These are phyloP conservation scores for Saturnispora gosingensis DNA, from an alignment of 805 yeast genomes.

Conservation along the genomic window DNA sequence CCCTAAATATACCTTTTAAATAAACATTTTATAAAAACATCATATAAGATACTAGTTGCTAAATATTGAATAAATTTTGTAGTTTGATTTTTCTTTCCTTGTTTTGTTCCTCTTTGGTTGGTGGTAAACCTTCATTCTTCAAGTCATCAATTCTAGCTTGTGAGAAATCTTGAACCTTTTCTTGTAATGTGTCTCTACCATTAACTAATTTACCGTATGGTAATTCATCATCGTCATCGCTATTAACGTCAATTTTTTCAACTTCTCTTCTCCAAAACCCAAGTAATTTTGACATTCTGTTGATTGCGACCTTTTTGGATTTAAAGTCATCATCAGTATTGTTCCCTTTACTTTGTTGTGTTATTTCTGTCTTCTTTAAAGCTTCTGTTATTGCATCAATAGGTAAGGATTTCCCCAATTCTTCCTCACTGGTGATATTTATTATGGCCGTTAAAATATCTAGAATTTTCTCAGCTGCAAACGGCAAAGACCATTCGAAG, in stretches of 20 bases:
- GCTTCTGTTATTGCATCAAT: slow-evolving; percentile 4
- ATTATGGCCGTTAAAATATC: slow-evolving; percentile 85
- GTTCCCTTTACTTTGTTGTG: neutral
- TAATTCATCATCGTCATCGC: slow-evolving; percentile 63
- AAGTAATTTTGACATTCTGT: slow-evolving; percentile 82
- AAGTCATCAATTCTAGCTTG: slow-evolving; percentile 77
- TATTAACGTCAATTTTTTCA: slow-evolving; percentile 67
- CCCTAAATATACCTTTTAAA: neutral
- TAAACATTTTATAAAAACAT: neutral
- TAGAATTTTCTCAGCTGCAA: slow-evolving; percentile 90
- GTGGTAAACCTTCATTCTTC: slow-evolving; percentile 84
- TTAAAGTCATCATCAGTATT: neutral
- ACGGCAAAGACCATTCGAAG: slow-evolving; percentile 93
- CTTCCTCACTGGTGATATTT: slow-evolving; percentile 40
- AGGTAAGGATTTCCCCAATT: slow-evolving; percentile 6
- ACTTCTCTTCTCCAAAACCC: slow-evolving; percentile 80
- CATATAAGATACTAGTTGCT: neutral
- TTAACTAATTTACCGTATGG: slow-evolving; percentile 82
- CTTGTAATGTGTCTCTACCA: slow-evolving; percentile 72
- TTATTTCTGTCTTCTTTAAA: slow-evolving; percentile 1
- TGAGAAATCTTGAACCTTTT: slow-evolving; percentile 62
- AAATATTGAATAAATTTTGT: neutral
- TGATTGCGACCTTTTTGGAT: slow-evolving; percentile 1
- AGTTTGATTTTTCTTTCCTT: neutral
- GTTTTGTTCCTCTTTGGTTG: slow-evolving; percentile 45